A percentile compares a stretch with the other conserved stretches of the same genome.
phyloP scores from a whole-genome alignment of 2,329 filamentous ascomycete species.

The Aphanoascus verrucosus region DNA sequence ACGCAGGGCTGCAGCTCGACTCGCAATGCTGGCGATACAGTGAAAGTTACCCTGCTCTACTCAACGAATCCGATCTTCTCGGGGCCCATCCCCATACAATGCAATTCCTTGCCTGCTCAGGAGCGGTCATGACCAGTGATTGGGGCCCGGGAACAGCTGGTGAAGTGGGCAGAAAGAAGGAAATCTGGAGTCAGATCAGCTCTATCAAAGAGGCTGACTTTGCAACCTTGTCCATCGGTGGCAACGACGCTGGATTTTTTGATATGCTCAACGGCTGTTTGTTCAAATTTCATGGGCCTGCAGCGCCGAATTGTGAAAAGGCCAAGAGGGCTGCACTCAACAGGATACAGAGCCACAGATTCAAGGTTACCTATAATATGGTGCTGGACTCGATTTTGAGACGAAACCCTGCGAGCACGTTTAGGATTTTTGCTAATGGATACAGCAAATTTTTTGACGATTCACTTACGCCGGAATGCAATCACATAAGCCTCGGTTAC shows the following conservation, averaged over 20 bases:
- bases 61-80: conserved; percentile 15
- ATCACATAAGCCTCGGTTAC: conserved; percentile 12
- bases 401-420: conserved; percentile 20
- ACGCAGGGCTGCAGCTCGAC: conserved; percentile 18
- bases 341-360: conserved; percentile 14
- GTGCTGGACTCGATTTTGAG: conserved; percentile 18
- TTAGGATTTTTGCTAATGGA: conserved; percentile 19
- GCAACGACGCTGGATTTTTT: conserved; percentile 21
- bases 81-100: conserved; percentile 14
- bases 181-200: conserved; percentile 11
- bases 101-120: conserved; percentile 21
- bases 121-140: conserved; percentile 17
- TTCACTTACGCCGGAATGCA: conserved; percentile 16
- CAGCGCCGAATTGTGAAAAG: conserved; percentile 11
- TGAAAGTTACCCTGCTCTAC: conserved; percentile 21
- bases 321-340: background rate
- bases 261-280: conserved; percentile 22
- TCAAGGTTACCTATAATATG: conserved; percentile 16
- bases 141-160: conserved; percentile 15
- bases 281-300: conserved; percentile 19
- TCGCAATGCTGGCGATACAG: conserved; percentile 19
- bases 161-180: conserved; percentile 1
- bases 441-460: conserved; percentile 20
- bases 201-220: conserved; percentile 15
- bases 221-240: conserved; percentile 21